Percentiles rank a stretch among this genome's conserved stretches.
Evolutionary conservation across 495 filamentous ascomycete genomes (phyloP).

Genomic region (Aspergillus steynii): DNA sequence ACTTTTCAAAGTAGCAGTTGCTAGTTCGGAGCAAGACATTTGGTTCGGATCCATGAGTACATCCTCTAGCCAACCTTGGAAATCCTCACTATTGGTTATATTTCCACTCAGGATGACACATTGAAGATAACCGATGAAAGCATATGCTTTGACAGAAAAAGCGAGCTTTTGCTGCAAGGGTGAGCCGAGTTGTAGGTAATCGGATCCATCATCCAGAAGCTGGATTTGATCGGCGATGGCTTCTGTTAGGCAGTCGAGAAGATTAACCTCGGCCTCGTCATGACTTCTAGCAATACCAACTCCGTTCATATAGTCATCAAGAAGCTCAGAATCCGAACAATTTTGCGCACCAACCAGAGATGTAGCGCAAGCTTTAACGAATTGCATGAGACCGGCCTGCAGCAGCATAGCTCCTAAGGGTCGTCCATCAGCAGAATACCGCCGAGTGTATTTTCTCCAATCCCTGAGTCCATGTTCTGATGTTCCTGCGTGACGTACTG

Average conservation of each 20-base stretch:
- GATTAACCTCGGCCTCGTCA: slow-evolving; percentile 36
- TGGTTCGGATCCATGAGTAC: slow-evolving; percentile 73
- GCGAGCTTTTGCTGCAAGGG: slow-evolving; percentile 86
- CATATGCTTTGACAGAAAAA: slow-evolving; percentile 78
- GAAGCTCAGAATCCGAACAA: slow-evolving; percentile 61
- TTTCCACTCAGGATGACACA: slow-evolving; percentile 79
- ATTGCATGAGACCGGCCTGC: slow-evolving; percentile 79
- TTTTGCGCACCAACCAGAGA: slow-evolving; percentile 60
- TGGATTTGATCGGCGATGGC: slow-evolving; percentile 79
- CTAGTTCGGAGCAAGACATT: slow-evolving; percentile 74
- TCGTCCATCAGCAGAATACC: slow-evolving; percentile 74
- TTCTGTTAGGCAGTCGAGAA: slow-evolving; percentile 69
- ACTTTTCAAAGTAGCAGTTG: slow-evolving; percentile 72
- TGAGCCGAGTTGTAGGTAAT: slow-evolving; percentile 82
- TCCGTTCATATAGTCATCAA: slow-evolving; percentile 70
- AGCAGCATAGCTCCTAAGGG: slow-evolving; percentile 92
- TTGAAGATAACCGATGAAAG: slow-evolving; percentile 81
- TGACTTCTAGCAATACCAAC: slow-evolving; percentile 51
- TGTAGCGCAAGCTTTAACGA: slow-evolving; percentile 77
- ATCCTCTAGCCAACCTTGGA: slow-evolving; percentile 84
- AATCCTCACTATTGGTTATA: slow-evolving; percentile 73
- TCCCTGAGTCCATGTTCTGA: slow-evolving; percentile 56
- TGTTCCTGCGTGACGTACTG: slow-evolving; percentile 64
- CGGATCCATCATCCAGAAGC: slow-evolving; percentile 82
- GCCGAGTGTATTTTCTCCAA: slow-evolving; percentile 81